These are phyloP conservation scores for Scenedesmus sp. DNA, from an alignment of 163 green algal species.

Conservation along the genomic window DNA sequence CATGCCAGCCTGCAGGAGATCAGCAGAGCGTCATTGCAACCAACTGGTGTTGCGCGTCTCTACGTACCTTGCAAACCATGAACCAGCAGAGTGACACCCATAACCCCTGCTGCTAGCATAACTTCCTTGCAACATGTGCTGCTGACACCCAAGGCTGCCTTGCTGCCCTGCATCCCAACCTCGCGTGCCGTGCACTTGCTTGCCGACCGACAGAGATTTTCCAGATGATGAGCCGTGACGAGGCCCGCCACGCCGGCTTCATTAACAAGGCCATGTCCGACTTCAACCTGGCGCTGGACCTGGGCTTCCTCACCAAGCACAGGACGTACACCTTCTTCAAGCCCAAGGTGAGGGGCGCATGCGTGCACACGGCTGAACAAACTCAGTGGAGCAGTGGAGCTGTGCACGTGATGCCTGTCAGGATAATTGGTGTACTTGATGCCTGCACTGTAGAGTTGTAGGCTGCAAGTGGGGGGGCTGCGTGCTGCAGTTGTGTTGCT, in stretches of 20 bases:
- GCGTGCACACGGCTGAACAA: background rate
- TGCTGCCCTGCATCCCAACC: background rate
- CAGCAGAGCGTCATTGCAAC: too few relatives aligned
- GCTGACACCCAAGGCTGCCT: background rate
- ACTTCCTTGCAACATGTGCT: background rate
- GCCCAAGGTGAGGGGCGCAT: constrained; percentile 76
- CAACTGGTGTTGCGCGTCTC: background rate
- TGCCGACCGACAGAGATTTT: constrained; percentile 90
- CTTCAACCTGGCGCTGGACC: constrained; percentile 97
- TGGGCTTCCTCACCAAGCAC: constrained; percentile 99
- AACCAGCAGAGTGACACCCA: background rate
- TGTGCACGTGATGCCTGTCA: too few relatives aligned
- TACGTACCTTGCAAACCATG: background rate
- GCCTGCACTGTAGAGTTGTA: too few relatives aligned
- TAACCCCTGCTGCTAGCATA: background rate
- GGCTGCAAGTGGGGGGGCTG: too few relatives aligned
- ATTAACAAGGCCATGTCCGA: constrained; percentile 97
- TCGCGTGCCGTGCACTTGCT: background rate
- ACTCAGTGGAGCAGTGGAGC: background rate
- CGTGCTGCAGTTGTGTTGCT: too few relatives aligned
- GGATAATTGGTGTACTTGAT: too few relatives aligned
- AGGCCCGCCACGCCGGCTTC: constrained; percentile 98
- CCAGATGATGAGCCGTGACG: constrained; percentile 97
- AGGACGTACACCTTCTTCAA: constrained; percentile 85
- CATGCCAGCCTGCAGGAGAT: too few relatives aligned